These are phyloP conservation scores for Vaccinium corymbosum DNA, from an alignment of 148 eudicot genomes.

Conservation along the genomic window DNA sequence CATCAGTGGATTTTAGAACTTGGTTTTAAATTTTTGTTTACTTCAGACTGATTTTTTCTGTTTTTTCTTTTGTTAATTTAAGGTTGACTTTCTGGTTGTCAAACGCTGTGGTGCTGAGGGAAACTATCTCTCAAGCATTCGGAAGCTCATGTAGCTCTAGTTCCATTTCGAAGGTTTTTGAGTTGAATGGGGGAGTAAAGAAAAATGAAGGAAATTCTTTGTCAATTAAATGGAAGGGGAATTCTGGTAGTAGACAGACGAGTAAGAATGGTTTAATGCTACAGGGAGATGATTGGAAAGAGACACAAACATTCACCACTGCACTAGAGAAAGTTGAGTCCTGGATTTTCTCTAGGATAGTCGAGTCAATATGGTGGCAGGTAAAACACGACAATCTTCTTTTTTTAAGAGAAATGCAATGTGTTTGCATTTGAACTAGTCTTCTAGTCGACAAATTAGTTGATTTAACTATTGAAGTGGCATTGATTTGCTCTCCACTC, in stretches of 20 bases:
- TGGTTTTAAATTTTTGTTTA: background rate
- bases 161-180: constrained; percentile 33
- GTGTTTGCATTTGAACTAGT: background rate
- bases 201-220: constrained; percentile 27
- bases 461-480: background rate
- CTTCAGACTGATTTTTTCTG: constrained; percentile 6
- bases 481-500: background rate
- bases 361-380: constrained; percentile 98
- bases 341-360: constrained; percentile 79
- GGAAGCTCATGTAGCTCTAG: constrained; percentile 48
- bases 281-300: constrained; percentile 77
- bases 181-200: constrained; percentile 35
- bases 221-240: constrained; percentile 39
- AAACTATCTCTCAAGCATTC: constrained; percentile 62
- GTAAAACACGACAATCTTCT: constrained; percentile 28
- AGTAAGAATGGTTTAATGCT: constrained; percentile 33
- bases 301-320: constrained; percentile 71
- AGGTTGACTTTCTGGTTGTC: constrained; percentile 95
- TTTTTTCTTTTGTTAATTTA: constrained; percentile 26
- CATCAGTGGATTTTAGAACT: background rate
- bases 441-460: background rate
- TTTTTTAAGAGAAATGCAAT: background rate
- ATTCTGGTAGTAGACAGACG: constrained; percentile 36
- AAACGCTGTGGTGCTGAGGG: constrained; percentile 74
- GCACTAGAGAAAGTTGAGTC: constrained; percentile 79